These are phyloP conservation scores for Trifolium repens DNA, from an alignment of 306 rosid species.

Conservation along the genomic window DNA sequence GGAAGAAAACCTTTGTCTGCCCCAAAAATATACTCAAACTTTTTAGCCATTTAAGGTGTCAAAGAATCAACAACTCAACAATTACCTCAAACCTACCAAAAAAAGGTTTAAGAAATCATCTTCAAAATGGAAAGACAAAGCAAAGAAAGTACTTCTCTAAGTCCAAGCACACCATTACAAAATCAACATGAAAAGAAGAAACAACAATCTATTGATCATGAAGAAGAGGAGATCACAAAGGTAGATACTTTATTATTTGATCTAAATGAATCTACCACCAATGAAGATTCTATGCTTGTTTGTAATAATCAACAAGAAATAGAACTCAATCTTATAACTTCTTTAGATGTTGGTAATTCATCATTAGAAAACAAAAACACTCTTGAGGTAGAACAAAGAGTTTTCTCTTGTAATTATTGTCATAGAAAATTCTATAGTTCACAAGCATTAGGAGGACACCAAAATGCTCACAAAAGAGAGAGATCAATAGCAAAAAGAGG, in stretches of 20 bases:
- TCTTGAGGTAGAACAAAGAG: conserved; percentile 55
- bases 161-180: conserved; percentile 64
- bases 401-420: conserved; percentile 88
- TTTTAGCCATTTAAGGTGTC: conserved; percentile 43
- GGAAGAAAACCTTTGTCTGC: conserved; percentile 45
- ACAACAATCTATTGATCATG: conserved; percentile 39
- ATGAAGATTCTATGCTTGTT: conserved; percentile 35
- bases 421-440: conserved; percentile 87
- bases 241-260: conserved; percentile 46
- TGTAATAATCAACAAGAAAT: conserved; percentile 14
- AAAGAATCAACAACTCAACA: conserved; percentile 37
- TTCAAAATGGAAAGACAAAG: conserved; percentile 53
- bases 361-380: conserved; percentile 22
- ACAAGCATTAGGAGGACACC: conserved; percentile 95
- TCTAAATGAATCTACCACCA: conserved; percentile 50
- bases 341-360: conserved; percentile 53
- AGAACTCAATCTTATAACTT: conserved; percentile 64
- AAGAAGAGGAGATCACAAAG: conserved; percentile 45
- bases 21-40: conserved; percentile 17
- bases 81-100: conserved; percentile 35
- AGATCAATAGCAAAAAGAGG: conserved; percentile 79
- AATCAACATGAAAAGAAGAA: conserved; percentile 54
- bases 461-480: conserved; percentile 93
- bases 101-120: conserved; percentile 29
- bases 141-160: conserved; percentile 48